Base-by-base conservation (phyloP, 768 basidiomycete genomes). In the Pisolithus marmoratus region DNA sequence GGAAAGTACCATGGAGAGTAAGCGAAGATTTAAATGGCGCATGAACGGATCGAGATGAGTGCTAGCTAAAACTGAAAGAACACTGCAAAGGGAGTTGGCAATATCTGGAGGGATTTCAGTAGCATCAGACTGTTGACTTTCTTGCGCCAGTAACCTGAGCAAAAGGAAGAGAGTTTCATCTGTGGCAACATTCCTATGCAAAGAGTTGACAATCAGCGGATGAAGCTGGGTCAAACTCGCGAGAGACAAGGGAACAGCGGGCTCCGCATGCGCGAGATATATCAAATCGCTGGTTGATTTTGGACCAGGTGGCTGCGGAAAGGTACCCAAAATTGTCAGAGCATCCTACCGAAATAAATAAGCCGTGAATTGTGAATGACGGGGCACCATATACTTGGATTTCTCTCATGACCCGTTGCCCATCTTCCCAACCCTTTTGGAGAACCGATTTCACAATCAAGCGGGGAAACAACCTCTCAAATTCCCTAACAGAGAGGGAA, bases 141-240 rank as follows among this genome's bases (percentile, higher is more conserved):
- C 51, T 24, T 50, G 37, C n/a, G 52, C 43, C 29, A 63, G 52
- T 1, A 58, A n/a, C 5, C 46, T 46, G 4, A 85, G 64, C 8
- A 88, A 73, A 45, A 85, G 57, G 14, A 80, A 74, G n/a, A 89
- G 66, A 1, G 78, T 68, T 59, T 85, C 83, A 56, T 86, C 84
- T 19, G 87, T 62, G 3, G 76, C 71, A 26, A 68, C 58, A 56
- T 81, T 82, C 6, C 74, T 64, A 59, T 83, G 80, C 20, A 90
- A 63, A 2, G 78, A 78, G 14, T 72, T 61, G 23, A 83, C 54
- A 17, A 85, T 55, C 4, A 75, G 55, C 0, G 73, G 74, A n/a
- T 73, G 59, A 26, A 80, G 49, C 26, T 69, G 51, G 3, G 60
- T 49, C n/a, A 58, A 38, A 1, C 48, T 41, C 45, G 54, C 54